Evolutionary conservation across 331 rosid species (phyloP).

Genomic region (Malus hybrid): DNA sequence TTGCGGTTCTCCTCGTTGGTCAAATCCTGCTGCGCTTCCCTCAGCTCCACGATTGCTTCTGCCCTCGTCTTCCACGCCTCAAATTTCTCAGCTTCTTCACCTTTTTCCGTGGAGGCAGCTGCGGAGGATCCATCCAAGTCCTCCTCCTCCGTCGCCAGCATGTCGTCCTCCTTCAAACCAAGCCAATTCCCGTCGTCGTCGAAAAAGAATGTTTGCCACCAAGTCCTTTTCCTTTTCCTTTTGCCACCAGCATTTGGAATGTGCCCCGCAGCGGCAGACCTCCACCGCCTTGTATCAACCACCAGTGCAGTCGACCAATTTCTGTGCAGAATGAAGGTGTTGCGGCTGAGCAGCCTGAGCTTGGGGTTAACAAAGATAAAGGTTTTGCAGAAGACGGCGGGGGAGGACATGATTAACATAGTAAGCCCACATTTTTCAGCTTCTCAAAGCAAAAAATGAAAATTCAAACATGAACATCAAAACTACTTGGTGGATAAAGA

Average conservation of each 20-base stretch:
- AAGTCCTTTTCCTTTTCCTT: constrained; percentile 41
- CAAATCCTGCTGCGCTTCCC: constrained; percentile 69
- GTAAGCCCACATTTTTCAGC: constrained; percentile 50
- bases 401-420: constrained; percentile 29
- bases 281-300: constrained; percentile 18
- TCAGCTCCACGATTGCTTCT: constrained; percentile 68
- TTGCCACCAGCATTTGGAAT: constrained; percentile 40
- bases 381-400: constrained; percentile 37
- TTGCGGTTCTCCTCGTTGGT: constrained; percentile 48
- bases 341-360: constrained; percentile 4
- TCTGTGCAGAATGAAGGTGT: constrained; percentile 14
- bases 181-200: constrained; percentile 83
- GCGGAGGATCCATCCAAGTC: background rate
- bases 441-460: constrained; percentile 13
- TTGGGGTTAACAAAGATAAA: constrained; percentile 29
- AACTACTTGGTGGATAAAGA: background rate
- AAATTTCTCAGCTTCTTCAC: constrained; percentile 43
- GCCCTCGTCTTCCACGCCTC: constrained; percentile 95
- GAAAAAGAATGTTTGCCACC: constrained; percentile 77
- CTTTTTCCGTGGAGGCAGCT: background rate
- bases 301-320: constrained; percentile 20
- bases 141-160: constrained; percentile 28
- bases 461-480: constrained; percentile 6
- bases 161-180: constrained; percentile 66
- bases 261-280: constrained; percentile 18